Percentiles rank a stretch among this genome's conserved stretches.
Conservation (phyloP, 2,329 filamentous ascomycete species). For the Hypoxylon sp. region DNA sequence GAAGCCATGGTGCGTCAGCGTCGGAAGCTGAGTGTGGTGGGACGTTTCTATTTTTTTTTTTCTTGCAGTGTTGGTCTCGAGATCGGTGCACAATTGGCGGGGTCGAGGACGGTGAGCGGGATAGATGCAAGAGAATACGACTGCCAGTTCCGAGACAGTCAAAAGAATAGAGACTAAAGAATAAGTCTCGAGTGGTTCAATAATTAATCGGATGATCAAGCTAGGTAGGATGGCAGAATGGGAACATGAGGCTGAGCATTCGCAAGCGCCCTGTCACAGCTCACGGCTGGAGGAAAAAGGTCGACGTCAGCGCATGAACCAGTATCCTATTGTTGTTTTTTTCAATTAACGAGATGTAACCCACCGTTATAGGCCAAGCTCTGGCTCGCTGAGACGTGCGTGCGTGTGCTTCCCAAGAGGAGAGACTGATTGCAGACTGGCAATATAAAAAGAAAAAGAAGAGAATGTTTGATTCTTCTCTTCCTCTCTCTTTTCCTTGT, state of each 20-base stretch:
- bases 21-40: slow-evolving; percentile 31
- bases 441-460: too few species aligned
- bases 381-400: slow-evolving; percentile 16
- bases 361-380: slow-evolving; percentile 37
- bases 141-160: neutral
- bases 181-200: slow-evolving; percentile 11
- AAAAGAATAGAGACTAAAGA: neutral
- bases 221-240: slow-evolving; percentile 31
- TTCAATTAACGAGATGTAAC: slow-evolving; percentile 33
- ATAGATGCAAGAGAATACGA: slow-evolving; percentile 42
- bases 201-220: slow-evolving; percentile 32
- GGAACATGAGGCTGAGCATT: slow-evolving; percentile 44
- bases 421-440: too few species aligned
- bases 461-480: too few species aligned
- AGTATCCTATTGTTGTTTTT: slow-evolving; percentile 34
- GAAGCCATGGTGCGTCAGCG: slow-evolving; percentile 66
- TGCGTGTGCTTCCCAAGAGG: slow-evolving; percentile 9
- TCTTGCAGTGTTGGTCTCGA: slow-evolving; percentile 15
- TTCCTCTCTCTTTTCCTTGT: neutral
- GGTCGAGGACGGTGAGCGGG: slow-evolving; percentile 32
- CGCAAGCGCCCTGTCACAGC: slow-evolving; percentile 50
- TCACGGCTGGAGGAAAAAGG: slow-evolving; percentile 52
- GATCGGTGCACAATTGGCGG: slow-evolving; percentile 30
- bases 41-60: slow-evolving; percentile 23
- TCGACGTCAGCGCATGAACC: slow-evolving; percentile 60